Percentiles rank a stretch among this genome's conserved stretches.
Conservation (phyloP, 2,329 filamentous ascomycete genomes). For the Colletotrichum melonis region DNA sequence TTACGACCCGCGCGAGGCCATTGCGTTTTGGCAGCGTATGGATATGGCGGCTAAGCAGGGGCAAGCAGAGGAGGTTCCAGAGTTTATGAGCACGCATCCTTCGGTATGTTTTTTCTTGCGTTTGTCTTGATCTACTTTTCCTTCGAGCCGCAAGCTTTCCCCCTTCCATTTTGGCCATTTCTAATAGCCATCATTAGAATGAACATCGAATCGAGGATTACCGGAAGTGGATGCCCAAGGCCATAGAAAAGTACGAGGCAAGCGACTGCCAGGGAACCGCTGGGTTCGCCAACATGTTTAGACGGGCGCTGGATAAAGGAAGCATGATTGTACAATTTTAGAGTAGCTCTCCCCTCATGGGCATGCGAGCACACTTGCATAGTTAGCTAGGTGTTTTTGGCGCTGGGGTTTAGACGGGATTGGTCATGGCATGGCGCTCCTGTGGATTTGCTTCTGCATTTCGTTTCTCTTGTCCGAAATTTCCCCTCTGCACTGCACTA, state of each 20-base stretch:
- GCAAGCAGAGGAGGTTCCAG: constrained; percentile 65
- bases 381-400: constrained; percentile 11
- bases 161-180: not conserved
- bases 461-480: not conserved
- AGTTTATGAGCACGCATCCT: constrained; percentile 83
- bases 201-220: constrained; percentile 74
- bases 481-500: not conserved
- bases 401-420: not conserved
- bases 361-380: not conserved
- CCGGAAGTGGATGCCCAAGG: constrained; percentile 69
- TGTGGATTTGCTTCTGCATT: not conserved
- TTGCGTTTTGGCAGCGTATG: constrained; percentile 76
- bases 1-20: constrained; percentile 76
- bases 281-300: constrained; percentile 65
- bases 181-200: constrained; percentile 53
- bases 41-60: constrained; percentile 56
- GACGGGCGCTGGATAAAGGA: constrained; percentile 56
- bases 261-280: constrained; percentile 66
- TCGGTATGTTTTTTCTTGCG: constrained; percentile 59
- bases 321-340: constrained; percentile 41
- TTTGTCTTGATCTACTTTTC: too few species aligned
- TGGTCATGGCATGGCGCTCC: not conserved
- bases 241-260: constrained; percentile 62
- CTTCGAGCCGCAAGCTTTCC: too few species aligned
- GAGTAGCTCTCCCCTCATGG: not conserved